Evolutionary conservation across 2,329 filamentous ascomycete species (phyloP), one percentile per base, ranked within the genome.

Genomic region (Monosporascus ibericus): DNA sequence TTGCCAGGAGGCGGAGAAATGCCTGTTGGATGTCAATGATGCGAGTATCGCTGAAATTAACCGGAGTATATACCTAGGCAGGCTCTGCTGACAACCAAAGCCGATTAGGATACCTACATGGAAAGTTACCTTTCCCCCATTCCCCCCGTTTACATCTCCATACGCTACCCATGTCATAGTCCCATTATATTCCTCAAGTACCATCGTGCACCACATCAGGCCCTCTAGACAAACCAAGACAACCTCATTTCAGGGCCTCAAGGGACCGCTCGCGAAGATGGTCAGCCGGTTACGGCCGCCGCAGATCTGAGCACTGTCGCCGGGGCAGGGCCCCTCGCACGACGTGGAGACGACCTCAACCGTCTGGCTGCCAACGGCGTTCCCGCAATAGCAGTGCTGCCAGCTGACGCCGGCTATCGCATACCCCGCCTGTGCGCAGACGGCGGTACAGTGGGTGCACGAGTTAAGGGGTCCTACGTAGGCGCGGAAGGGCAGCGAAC

Each of bases 351-450:
- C 51, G 6, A 53, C 51, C 15, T 53, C 38, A 9, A 36, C 40
- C 22, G 38, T 50, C 40, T 53, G 42, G 42, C 48, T 50, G 8
- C 51, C 48, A n/a, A 50, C 17, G 7, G 48, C 51, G 36, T 53
- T 53, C 5, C 51, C 51, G 20, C 51, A 53, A 30, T 53, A 53
- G 34, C 51, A 53, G 42, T 53, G 42, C 40, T 39, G 5, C 22
- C 39, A 48, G 44, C 48, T 53, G n/a, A 53, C 40, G 18, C 51
- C 51, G 18, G 51, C 51, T 30, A 53, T 50, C 6, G 48, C 8
- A 17, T 53, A 53, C 15, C 48, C 42, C 14, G 25, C 20, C 2
- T 37, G 17, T 3, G 36, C 49, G 18, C 51, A 53, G 1, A 50
- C 40, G 14, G 24, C 27, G 6, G 51, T 47, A 30, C 51, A 53